These are phyloP conservation scores for Sporopachydermia lactativora DNA, from an alignment of 805 yeast genomes.

Conservation along the genomic window DNA sequence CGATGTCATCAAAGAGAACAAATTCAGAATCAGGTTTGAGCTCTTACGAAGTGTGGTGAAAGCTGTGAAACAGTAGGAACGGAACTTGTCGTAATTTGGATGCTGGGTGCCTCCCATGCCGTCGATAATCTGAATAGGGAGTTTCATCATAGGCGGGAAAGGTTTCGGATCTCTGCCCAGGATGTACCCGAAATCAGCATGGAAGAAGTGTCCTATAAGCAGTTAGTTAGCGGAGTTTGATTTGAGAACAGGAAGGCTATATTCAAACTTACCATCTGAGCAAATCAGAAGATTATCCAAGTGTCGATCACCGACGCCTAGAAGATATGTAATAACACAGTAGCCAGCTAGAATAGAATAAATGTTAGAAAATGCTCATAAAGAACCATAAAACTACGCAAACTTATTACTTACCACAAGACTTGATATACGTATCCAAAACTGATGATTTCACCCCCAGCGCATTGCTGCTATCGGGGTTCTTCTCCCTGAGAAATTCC, in stretches of 20 bases:
- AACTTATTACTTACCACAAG: slow-evolving; percentile 31
- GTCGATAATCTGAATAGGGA: slow-evolving; percentile 92
- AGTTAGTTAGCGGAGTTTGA: neutral
- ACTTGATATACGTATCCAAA: slow-evolving; percentile 88
- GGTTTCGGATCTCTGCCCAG: slow-evolving; percentile 97
- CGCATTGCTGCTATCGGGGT: slow-evolving; percentile 31
- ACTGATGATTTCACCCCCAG: slow-evolving; percentile 39
- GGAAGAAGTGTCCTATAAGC: slow-evolving; percentile 66
- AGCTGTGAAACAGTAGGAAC: slow-evolving; percentile 89
- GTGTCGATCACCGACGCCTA: slow-evolving; percentile 97
- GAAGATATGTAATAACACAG: slow-evolving; percentile 84
- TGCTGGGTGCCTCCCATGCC: slow-evolving; percentile 94
- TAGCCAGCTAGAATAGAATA: slow-evolving; percentile 65
- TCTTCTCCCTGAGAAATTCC: slow-evolving; percentile 51
- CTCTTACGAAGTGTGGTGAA: slow-evolving; percentile 82
- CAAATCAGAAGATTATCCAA: slow-evolving; percentile 75
- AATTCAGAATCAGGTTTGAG: slow-evolving; percentile 75
- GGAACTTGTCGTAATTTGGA: slow-evolving; percentile 72
- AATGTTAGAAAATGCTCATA: neutral
- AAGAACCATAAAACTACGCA: too few species aligned
- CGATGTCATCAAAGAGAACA: slow-evolving; percentile 87
- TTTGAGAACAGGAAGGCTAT: neutral
- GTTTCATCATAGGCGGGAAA: slow-evolving; percentile 94
- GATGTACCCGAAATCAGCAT: slow-evolving; percentile 95
- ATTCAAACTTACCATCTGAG: slow-evolving; percentile 33